Conservation (phyloP, 2,329 filamentous ascomycete species). For the Aureobasidium pullulans region DNA sequence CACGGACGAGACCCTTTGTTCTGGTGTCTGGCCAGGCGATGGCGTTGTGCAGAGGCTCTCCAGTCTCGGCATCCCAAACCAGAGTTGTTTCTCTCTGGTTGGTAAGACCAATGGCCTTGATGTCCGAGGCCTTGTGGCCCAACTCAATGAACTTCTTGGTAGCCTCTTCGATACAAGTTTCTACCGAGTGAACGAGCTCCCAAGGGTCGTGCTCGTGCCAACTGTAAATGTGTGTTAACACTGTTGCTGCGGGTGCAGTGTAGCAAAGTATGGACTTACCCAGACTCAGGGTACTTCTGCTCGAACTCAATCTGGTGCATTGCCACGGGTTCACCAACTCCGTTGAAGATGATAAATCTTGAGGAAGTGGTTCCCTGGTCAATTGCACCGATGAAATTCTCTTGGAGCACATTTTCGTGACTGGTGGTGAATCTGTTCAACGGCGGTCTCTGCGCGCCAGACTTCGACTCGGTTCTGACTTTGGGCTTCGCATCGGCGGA, state of each 20-base stretch:
- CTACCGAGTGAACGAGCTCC: slow-evolving; percentile 64
- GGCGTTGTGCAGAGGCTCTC: slow-evolving; percentile 70
- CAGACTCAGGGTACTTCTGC: slow-evolving; percentile 71
- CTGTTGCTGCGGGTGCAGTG: background rate
- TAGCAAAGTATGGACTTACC: slow-evolving; percentile 47
- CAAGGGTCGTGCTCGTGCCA: slow-evolving; percentile 83
- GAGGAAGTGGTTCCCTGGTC: slow-evolving; percentile 82
- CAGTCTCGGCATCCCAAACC: slow-evolving; percentile 75
- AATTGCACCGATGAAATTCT: slow-evolving; percentile 72
- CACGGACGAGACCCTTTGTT: slow-evolving; percentile 65
- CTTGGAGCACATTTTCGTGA: slow-evolving; percentile 30
- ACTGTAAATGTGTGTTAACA: slow-evolving; percentile 36
- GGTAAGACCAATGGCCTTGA: slow-evolving; percentile 73
- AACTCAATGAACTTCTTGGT: slow-evolving; percentile 60
- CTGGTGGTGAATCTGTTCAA: slow-evolving; percentile 25
- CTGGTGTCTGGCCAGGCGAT: slow-evolving; percentile 85
- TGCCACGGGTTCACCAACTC: slow-evolving; percentile 63
- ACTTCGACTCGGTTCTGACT: slow-evolving; percentile 7
- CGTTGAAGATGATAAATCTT: slow-evolving; percentile 80
- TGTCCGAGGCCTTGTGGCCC: slow-evolving; percentile 59
- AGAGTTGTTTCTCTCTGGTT: slow-evolving; percentile 82
- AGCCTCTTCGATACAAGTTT: slow-evolving; percentile 68
- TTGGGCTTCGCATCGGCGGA: slow-evolving; percentile 4
- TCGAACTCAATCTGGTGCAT: slow-evolving; percentile 77
- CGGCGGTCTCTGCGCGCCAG: slow-evolving; percentile 11